Evolutionary conservation across 495 filamentous ascomycete genomes (phyloP).

Genomic region (Penicillium bovifimosum): DNA sequence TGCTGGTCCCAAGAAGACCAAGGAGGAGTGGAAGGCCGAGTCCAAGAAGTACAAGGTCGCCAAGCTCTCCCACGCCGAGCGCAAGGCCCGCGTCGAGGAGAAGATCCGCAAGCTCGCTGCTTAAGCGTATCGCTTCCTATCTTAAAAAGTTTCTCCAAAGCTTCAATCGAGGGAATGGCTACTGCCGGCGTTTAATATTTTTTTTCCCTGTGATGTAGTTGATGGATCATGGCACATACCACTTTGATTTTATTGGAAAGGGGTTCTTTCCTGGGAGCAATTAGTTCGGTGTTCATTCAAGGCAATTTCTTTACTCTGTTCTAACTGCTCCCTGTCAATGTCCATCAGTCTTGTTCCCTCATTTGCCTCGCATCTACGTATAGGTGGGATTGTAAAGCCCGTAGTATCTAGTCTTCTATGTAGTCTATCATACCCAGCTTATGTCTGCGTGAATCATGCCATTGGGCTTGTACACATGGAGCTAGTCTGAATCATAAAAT

Average conservation of each 20-base stretch:
- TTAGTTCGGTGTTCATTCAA: conserved; percentile 31
- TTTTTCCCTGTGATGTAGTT: conserved; percentile 26
- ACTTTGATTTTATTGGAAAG: conserved; percentile 19
- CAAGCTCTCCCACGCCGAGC: conserved; percentile 79
- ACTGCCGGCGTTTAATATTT: conserved; percentile 21
- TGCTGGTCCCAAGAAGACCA: conserved; percentile 77
- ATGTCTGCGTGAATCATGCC: not conserved
- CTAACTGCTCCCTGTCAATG: conserved; percentile 28
- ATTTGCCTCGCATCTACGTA: conserved; percentile 15
- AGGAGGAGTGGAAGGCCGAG: conserved; percentile 96
- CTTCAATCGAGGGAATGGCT: conserved; percentile 24
- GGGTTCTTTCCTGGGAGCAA: conserved; percentile 21
- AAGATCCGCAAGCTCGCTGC: conserved; percentile 67
- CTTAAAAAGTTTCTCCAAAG: conserved; percentile 19
- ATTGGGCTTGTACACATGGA: not conserved
- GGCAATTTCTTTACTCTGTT: conserved; percentile 30
- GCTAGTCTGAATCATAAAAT: not conserved
- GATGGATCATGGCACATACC: conserved; percentile 29
- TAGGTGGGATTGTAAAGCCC: conserved; percentile 13
- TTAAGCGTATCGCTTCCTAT: conserved; percentile 27
- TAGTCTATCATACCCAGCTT: not conserved
- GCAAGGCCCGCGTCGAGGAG: conserved; percentile 70
- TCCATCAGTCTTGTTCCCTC: conserved; percentile 32
- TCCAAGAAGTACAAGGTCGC: conserved; percentile 73
- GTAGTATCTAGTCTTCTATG: not conserved